phyloP scores from a whole-genome alignment of 2,329 filamentous ascomycete genomes.

The Parasarocladium wereldwijsianum region DNA sequence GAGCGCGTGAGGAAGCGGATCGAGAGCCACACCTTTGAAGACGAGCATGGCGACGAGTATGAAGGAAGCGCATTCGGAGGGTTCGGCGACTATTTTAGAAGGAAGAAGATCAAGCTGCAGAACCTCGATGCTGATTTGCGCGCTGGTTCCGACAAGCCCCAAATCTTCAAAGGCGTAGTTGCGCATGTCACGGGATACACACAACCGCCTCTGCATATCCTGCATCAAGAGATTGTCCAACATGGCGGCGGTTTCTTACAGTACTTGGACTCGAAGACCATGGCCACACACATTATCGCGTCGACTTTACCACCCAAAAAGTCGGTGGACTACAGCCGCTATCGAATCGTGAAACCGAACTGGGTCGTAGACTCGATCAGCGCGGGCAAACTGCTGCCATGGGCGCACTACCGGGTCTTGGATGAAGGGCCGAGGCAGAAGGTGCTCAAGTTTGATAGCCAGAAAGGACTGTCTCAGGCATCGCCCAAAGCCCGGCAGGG shows the following conservation, averaged over 20 bases:
- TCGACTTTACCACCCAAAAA: constrained; percentile 87
- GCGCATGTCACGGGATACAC: constrained; percentile 93
- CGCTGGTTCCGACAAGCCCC: constrained; percentile 53
- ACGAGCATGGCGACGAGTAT: constrained; percentile 86
- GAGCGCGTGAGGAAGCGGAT: constrained; percentile 46
- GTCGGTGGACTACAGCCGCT: constrained; percentile 69
- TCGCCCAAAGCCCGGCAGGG: constrained; percentile 41
- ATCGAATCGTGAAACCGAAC: constrained; percentile 84
- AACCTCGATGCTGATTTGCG: constrained; percentile 80
- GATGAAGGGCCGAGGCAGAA: constrained; percentile 77
- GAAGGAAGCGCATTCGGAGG: constrained; percentile 74
- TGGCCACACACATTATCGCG: constrained; percentile 90
- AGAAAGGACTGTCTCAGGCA: constrained; percentile 51
- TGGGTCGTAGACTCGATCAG: constrained; percentile 87
- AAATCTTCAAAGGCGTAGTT: constrained; percentile 81
- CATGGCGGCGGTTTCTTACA: constrained; percentile 94
- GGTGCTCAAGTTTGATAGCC: constrained; percentile 47
- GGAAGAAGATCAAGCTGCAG: constrained; percentile 94
- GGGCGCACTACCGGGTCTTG: constrained; percentile 72
- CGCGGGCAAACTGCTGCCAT: constrained; percentile 68
- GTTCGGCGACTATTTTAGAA: constrained; percentile 80
- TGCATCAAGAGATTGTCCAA: constrained; percentile 76
- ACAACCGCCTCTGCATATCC: constrained; percentile 75
- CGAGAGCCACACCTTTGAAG: constrained; percentile 54
- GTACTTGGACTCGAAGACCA: constrained; percentile 87